Evolutionary conservation across 345 rosid species (phyloP).

Genomic region (Lepidium africanum): DNA sequence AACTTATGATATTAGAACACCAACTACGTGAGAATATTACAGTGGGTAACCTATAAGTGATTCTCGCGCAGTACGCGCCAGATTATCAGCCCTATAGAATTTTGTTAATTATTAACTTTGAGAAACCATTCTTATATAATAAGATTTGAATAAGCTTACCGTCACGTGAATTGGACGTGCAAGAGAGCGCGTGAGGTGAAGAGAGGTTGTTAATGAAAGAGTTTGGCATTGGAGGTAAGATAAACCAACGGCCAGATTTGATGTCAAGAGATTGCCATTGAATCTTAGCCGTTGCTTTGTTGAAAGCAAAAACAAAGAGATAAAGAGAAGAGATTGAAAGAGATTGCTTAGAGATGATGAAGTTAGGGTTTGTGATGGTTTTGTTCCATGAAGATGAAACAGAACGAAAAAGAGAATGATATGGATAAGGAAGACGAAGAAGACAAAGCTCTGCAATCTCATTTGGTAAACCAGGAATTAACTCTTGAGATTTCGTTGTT

Average conservation of each 20-base stretch:
- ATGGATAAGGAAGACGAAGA: slow-evolving; percentile 57
- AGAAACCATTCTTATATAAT: too few relatives aligned
- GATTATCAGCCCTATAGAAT: too few relatives aligned
- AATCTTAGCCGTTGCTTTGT: slow-evolving; percentile 49
- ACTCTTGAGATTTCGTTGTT: slow-evolving; percentile 23
- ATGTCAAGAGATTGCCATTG: slow-evolving; percentile 74
- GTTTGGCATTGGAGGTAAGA: slow-evolving; percentile 55
- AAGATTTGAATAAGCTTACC: slow-evolving; percentile 40
- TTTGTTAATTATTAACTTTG: too few relatives aligned
- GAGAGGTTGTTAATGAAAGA: slow-evolving; percentile 35
- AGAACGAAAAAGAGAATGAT: slow-evolving; percentile 43
- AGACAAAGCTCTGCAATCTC: slow-evolving; percentile 65
- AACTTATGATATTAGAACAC: too few relatives aligned
- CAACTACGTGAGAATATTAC: too few relatives aligned
- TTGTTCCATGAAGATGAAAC: slow-evolving; percentile 69
- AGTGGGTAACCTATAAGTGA: too few relatives aligned
- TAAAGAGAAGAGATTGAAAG: slow-evolving; percentile 43
- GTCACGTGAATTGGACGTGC: slow-evolving; percentile 46
- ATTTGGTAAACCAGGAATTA: slow-evolving; percentile 66
- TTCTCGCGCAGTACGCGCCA: too few relatives aligned
- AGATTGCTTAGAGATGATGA: slow-evolving; percentile 33
- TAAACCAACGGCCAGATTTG: slow-evolving; percentile 54
- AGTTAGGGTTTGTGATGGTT: slow-evolving; percentile 42
- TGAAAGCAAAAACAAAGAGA: slow-evolving; percentile 55
- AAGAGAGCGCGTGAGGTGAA: slow-evolving; percentile 49